phyloP scores from a whole-genome alignment of 2,329 filamentous ascomycete species.

The Fusarium virguliforme region DNA sequence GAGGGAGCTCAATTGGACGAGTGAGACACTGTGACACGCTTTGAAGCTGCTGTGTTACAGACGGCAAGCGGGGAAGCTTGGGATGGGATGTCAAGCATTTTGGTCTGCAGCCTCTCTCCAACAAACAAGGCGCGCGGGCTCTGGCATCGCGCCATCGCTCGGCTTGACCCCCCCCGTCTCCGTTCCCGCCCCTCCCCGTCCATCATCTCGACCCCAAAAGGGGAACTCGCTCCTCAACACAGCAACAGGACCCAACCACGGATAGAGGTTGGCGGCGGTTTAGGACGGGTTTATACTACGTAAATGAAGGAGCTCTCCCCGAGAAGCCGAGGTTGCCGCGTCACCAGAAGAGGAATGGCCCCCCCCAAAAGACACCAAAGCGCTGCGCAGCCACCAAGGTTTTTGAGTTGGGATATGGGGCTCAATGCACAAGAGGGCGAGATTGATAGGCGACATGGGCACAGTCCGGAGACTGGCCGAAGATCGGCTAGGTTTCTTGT shows the following conservation, averaged over 20 bases:
- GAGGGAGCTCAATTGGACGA: not conserved
- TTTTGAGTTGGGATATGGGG: conserved; percentile 29
- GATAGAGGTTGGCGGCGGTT: conserved; percentile 38
- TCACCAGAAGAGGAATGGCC: not conserved
- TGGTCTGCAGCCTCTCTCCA: not conserved
- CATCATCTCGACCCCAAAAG: conserved; percentile 16
- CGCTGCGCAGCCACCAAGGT: conserved; percentile 26
- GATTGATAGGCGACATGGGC: conserved; percentile 16
- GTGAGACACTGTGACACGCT: not conserved
- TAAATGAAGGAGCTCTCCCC: conserved; percentile 10
- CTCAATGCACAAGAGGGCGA: conserved; percentile 1
- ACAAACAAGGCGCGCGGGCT: not conserved
- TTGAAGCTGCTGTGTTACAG: conserved; percentile 26
- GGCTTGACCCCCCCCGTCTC: conserved; percentile 3
- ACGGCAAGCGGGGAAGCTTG: not conserved
- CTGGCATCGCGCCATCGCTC: conserved; percentile 15
- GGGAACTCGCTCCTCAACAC: not conserved
- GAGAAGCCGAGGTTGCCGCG: conserved; percentile 41
- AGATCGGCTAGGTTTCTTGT: conserved; percentile 19
- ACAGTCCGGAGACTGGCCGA: conserved; percentile 40
- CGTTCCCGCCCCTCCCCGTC: conserved; percentile 13
- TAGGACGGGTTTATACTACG: conserved; percentile 26
- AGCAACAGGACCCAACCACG: not conserved
- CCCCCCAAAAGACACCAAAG: not conserved
- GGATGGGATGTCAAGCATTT: not conserved